Base-by-base conservation (phyloP, 2,329 filamentous ascomycete genomes). In the Truncatella angustata region DNA sequence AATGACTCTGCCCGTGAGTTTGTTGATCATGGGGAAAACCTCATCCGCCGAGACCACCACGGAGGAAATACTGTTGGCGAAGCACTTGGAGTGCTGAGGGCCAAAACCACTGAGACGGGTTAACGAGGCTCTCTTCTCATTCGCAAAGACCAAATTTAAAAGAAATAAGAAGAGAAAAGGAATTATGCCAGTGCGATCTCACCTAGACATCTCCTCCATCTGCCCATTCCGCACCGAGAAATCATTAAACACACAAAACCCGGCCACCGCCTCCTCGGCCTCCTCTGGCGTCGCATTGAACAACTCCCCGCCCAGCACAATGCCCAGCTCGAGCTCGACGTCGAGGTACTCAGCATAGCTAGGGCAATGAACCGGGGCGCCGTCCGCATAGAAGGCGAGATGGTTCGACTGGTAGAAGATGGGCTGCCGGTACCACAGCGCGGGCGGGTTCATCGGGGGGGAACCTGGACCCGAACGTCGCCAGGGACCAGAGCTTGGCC, bases 391-490 rank as follows among this genome's bases (percentile, higher is more conserved):
- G 49, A 64, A 61, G 18, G 56, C 61, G n/a, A 63, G 52, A 50
- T 64, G 62, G 39, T 64, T 64, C 18, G 58, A 59, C 43, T 64
- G 62, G 39, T 64, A 64, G 54, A 60, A 64, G 36, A 64, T 60
- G 6, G 62, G 58, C 55, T 60, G 60, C 28, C 30, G 20, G 52
- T 60, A 58, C 59, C 58, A 63, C 16, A 64, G 56, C 12, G 54
- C 42, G 4, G 48, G 50, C 1, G 62, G 62, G 23, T 53, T 56
- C 55, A 64, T 59, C 3, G 52, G 24, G 16, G n/a, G 60, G 60
- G 47, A 63, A 61, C 12, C 58, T 54, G 24, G 26, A 5, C 36
- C 59, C 58, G 12, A 20, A 21, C 12, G 60, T 63, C 5, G 56
- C 2, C 16, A 26, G 10, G 9, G 48, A 46, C 51, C 53, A 62